phyloP scores from a whole-genome alignment of 768 basidiomycete species.

The Amanita polypyramis region DNA sequence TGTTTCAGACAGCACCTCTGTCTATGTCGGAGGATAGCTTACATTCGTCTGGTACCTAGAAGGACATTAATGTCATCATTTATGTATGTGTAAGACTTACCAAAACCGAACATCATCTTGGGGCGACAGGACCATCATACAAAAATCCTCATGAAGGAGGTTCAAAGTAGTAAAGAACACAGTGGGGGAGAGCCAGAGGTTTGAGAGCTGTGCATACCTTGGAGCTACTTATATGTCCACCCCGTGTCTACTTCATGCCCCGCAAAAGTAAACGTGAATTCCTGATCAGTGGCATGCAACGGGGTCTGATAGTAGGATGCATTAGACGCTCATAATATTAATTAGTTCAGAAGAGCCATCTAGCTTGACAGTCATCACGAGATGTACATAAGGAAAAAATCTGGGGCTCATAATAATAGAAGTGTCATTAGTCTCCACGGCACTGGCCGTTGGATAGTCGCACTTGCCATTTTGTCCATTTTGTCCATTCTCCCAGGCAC shows the following conservation, averaged over 20 bases:
- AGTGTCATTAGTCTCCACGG: too few species aligned
- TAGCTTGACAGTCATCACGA: too few species aligned
- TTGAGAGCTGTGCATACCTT: not conserved
- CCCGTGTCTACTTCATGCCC: not conserved
- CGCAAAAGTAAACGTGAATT: too few species aligned
- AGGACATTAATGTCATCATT: not conserved
- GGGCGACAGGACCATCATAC: not conserved
- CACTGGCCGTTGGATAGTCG: too few species aligned
- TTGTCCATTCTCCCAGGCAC: too few species aligned
- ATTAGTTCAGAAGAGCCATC: too few species aligned
- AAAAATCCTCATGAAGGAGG: not conserved
- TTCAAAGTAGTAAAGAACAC: not conserved
- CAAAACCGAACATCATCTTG: not conserved
- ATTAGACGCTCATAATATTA: too few species aligned
- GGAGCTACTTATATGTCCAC: not conserved
- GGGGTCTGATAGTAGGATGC: too few species aligned
- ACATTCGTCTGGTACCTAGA: slow-evolving; percentile 6
- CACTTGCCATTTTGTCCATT: too few species aligned
- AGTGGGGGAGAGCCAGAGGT: not conserved
- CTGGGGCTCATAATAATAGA: too few species aligned
- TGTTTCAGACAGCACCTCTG: not conserved
- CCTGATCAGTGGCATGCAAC: too few species aligned
- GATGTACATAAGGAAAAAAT: too few species aligned
- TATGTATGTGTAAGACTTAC: not conserved
- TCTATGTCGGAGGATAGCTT: not conserved